Conservation (phyloP, 805 yeast genomes). For the Candida maltosa region DNA sequence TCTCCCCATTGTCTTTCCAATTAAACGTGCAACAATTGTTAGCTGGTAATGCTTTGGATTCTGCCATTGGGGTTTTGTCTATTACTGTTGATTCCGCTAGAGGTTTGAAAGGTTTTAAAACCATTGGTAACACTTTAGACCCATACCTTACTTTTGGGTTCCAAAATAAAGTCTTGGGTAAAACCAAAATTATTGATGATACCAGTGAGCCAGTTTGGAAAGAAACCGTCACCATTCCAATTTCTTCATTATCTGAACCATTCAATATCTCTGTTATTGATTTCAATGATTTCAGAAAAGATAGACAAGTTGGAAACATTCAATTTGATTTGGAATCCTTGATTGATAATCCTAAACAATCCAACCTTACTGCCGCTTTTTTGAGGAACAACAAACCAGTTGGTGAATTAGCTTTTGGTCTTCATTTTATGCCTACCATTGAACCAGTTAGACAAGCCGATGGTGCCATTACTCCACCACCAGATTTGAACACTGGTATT, state of each 20-base stretch:
- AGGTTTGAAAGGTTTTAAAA: slow-evolving; percentile 64
- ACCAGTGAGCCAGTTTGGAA: slow-evolving; percentile 80
- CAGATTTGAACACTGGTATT: slow-evolving; percentile 93
- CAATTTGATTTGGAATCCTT: slow-evolving; percentile 71
- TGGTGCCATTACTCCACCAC: slow-evolving; percentile 82
- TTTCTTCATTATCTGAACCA: slow-evolving; percentile 79
- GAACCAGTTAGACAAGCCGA: slow-evolving; percentile 62
- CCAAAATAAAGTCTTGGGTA: slow-evolving; percentile 55
- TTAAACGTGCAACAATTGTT: slow-evolving; percentile 86
- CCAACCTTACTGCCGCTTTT: slow-evolving; percentile 52
- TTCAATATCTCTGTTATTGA: slow-evolving; percentile 69
- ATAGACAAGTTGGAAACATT: slow-evolving; percentile 74
- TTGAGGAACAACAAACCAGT: slow-evolving; percentile 80
- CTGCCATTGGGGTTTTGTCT: slow-evolving; percentile 84
- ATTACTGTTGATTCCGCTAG: slow-evolving; percentile 65
- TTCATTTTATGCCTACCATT: slow-evolving; percentile 74
- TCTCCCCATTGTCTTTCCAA: slow-evolving; percentile 90
- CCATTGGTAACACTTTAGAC: slow-evolving; percentile 77
- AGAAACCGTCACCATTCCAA: slow-evolving; percentile 68
- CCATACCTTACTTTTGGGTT: slow-evolving; percentile 81
- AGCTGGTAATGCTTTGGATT: slow-evolving; percentile 74
- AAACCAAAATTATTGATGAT: slow-evolving; percentile 65
- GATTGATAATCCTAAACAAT: slow-evolving; percentile 48
- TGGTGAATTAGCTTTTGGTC: slow-evolving; percentile 69
- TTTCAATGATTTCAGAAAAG: slow-evolving; percentile 75